A percentile compares a stretch with the other conserved stretches of the same genome.
Conservation (phyloP, 2,329 filamentous ascomycete species). For the Aureobasidium sp. region DNA sequence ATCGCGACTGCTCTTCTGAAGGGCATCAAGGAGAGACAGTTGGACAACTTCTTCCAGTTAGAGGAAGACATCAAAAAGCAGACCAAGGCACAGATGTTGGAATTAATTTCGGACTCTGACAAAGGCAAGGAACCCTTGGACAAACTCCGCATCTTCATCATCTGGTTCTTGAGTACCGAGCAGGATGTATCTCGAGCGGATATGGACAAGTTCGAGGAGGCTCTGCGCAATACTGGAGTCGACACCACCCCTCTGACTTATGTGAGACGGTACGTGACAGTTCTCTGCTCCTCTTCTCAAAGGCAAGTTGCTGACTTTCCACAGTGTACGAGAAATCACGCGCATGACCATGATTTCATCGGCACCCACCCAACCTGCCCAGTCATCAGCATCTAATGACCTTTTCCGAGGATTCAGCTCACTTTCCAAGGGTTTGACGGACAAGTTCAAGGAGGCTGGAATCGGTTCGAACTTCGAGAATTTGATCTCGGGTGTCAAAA, state of each 20-base stretch:
- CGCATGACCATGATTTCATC: slow-evolving; percentile 98
- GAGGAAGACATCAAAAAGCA: slow-evolving; percentile 92
- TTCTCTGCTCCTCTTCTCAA: neutral
- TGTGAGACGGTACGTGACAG: slow-evolving; percentile 64
- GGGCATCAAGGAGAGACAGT: slow-evolving; percentile 88
- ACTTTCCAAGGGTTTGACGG: slow-evolving; percentile 84
- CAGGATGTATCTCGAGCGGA: slow-evolving; percentile 77
- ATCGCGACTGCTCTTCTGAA: slow-evolving; percentile 73
- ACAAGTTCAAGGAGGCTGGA: slow-evolving; percentile 88
- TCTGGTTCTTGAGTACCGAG: slow-evolving; percentile 93
- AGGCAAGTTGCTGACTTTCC: neutral
- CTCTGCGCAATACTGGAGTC: slow-evolving; percentile 66
- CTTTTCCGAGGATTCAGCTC: slow-evolving; percentile 91
- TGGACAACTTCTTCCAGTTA: slow-evolving; percentile 93
- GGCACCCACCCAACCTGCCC: slow-evolving; percentile 58
- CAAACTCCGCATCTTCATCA: slow-evolving; percentile 89
- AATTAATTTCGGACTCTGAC: slow-evolving; percentile 70
- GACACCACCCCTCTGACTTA: slow-evolving; percentile 76
- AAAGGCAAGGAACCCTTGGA: slow-evolving; percentile 81
- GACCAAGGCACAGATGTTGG: slow-evolving; percentile 79
- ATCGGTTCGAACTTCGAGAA: slow-evolving; percentile 84
- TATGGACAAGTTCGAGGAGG: slow-evolving; percentile 79
- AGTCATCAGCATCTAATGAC: slow-evolving; percentile 60
- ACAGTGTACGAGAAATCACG: slow-evolving; percentile 80
- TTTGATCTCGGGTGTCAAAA: slow-evolving; percentile 92